Evolutionary conservation across 495 filamentous ascomycete species (phyloP).

Genomic region (Talaromyces wortmannii): DNA sequence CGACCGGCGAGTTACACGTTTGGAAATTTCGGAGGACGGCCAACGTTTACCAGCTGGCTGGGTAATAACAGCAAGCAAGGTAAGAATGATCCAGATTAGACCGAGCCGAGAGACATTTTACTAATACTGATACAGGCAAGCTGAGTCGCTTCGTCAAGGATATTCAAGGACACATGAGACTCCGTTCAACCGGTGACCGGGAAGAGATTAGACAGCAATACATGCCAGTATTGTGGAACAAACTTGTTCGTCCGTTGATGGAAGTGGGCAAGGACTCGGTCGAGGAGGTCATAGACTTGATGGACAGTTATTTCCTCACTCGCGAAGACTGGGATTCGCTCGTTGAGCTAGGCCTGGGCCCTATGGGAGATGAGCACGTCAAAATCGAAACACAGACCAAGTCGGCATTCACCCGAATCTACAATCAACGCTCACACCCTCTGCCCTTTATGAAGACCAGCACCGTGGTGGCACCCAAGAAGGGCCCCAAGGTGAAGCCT

Average conservation of each 20-base stretch:
- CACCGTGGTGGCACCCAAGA: conserved; percentile 64
- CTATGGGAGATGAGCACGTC: conserved; percentile 65
- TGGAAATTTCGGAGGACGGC: conserved; percentile 57
- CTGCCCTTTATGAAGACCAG: conserved; percentile 94
- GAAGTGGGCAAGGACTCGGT: conserved; percentile 69
- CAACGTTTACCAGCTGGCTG: conserved; percentile 79
- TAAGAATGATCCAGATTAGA: conserved; percentile 16
- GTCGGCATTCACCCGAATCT: conserved; percentile 79
- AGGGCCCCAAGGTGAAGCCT: conserved; percentile 65
- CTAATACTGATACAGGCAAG: conserved; percentile 48
- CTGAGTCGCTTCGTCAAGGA: conserved; percentile 82
- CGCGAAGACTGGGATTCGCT: conserved; percentile 91
- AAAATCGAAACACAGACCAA: conserved; percentile 82
- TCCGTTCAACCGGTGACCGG: conserved; percentile 84
- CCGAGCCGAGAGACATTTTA: conserved; percentile 6
- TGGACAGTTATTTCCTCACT: conserved; percentile 98
- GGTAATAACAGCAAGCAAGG: conserved; percentile 89
- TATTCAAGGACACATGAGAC: conserved; percentile 94
- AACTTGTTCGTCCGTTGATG: conserved; percentile 64
- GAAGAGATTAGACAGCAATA: conserved; percentile 94
- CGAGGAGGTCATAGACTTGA: conserved; percentile 71
- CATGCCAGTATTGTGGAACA: conserved; percentile 79
- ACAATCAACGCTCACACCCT: conserved; percentile 82
- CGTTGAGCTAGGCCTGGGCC: conserved; percentile 83
- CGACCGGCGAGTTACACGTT: conserved; percentile 84